Conservation (phyloP, 257 asterid species). For the Rhazya stricta region DNA sequence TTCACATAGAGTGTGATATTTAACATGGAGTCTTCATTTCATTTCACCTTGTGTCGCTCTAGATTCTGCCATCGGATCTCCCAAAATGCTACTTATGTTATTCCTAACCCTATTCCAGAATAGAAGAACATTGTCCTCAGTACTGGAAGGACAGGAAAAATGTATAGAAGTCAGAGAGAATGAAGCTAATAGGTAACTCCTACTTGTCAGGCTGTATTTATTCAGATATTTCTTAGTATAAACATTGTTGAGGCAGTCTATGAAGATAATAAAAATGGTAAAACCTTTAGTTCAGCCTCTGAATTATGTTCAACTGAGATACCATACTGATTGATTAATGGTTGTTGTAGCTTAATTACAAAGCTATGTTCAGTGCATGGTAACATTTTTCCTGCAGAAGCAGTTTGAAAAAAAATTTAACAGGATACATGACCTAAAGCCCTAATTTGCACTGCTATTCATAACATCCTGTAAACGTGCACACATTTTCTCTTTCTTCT, state of each 20-base stretch:
- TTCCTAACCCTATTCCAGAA: slow-evolving; percentile 21
- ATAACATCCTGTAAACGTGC: not conserved
- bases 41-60: not conserved
- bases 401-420: not conserved
- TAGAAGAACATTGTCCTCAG: slow-evolving; percentile 25
- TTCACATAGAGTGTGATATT: not conserved
- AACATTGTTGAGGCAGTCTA: not conserved
- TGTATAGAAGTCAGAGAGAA: slow-evolving; percentile 6
- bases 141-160: slow-evolving; percentile 22
- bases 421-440: not conserved
- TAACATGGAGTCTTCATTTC: not conserved
- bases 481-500: not conserved
- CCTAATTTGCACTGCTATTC: not conserved
- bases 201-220: not conserved
- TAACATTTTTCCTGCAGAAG: not conserved
- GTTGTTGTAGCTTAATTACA: not conserved
- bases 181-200: slow-evolving; percentile 16
- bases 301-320: not conserved
- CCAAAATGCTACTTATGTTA: not conserved
- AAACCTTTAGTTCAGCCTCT: not conserved
- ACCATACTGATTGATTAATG: no score
- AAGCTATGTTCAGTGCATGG: not conserved
- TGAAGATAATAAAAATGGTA: not conserved
- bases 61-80: not conserved
- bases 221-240: not conserved